Conservation (phyloP, 495 filamentous ascomycete species). For the Aspergillus mulundensis region DNA sequence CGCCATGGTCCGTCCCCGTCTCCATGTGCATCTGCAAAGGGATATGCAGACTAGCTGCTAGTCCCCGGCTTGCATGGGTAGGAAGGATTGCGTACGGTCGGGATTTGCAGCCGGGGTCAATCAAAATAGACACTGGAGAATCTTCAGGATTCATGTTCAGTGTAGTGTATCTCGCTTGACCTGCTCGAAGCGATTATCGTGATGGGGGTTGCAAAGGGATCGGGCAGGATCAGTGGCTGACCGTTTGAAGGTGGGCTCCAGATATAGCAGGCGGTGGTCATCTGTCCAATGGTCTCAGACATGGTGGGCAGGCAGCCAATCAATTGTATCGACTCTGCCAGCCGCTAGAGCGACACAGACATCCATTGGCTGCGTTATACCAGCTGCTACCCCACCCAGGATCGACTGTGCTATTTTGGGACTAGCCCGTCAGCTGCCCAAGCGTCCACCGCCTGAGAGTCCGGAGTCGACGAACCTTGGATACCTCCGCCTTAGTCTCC, state of each 20-base stretch:
- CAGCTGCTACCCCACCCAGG: not conserved
- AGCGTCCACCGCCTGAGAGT: constrained; percentile 7
- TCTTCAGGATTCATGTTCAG: not conserved
- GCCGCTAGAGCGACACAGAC: not conserved
- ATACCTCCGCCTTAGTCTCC: constrained; percentile 4
- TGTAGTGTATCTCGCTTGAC: not conserved
- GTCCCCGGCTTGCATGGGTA: constrained; percentile 3
- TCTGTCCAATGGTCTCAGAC: constrained; percentile 14
- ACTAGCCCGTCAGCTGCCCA: constrained; percentile 17
- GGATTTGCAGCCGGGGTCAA: not conserved
- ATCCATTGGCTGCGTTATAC: constrained; percentile 11
- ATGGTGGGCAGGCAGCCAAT: constrained; percentile 15
- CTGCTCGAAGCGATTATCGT: not conserved
- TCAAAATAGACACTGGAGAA: not conserved
- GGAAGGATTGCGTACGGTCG: not conserved
- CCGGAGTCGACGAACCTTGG: constrained; percentile 5
- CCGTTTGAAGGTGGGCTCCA: not conserved
- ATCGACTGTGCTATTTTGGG: constrained; percentile 17
- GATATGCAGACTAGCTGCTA: constrained; percentile 5
- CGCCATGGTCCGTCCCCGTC: too few relatives aligned
- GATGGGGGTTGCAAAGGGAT: not conserved
- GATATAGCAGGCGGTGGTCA: constrained; percentile 12
- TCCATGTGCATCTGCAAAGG: not conserved
- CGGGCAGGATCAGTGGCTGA: not conserved
- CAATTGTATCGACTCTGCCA: constrained; percentile 15